phyloP scores from a whole-genome alignment of 2,329 filamentous ascomycete species.

The Fusarium secorum region DNA sequence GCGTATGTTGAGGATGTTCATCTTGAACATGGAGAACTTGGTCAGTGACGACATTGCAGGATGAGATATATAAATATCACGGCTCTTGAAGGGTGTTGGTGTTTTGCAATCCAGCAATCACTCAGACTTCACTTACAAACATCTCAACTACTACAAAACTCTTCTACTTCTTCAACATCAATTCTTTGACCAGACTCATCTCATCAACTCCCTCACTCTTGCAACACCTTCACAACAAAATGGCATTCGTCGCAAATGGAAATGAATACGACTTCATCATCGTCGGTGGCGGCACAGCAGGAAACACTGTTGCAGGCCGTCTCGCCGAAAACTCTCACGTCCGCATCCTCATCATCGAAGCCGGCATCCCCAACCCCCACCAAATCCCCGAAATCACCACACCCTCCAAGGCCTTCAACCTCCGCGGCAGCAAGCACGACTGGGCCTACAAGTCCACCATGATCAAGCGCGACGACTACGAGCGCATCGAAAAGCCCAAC shows the following conservation, averaged over 20 bases:
- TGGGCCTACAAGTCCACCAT: constrained; percentile 70
- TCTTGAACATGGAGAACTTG: not conserved
- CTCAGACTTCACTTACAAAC: not conserved
- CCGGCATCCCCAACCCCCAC: constrained; percentile 56
- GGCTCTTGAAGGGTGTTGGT: not conserved
- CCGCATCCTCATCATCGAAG: constrained; percentile 57
- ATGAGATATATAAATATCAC: not conserved
- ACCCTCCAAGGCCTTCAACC: constrained; percentile 60
- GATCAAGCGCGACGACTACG: constrained; percentile 66
- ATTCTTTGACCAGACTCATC: not conserved
- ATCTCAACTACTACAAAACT: not conserved
- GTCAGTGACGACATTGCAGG: not conserved
- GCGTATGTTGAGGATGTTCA: not conserved
- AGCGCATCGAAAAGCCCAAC: constrained; percentile 69
- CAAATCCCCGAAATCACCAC: constrained; percentile 61
- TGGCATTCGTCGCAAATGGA: constrained; percentile 2
- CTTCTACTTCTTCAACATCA: not conserved
- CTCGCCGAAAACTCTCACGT: constrained; percentile 50
- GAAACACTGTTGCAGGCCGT: constrained; percentile 48
- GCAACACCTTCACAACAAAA: not conserved
- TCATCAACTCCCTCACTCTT: not conserved
- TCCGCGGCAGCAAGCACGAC: constrained; percentile 64
- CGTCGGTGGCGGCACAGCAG: constrained; percentile 44
- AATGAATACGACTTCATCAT: constrained; percentile 4
- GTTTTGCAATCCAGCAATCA: not conserved